These are phyloP conservation scores for Metarhizium guizhouense DNA, from an alignment of 2,329 filamentous ascomycete species.

Conservation along the genomic window DNA sequence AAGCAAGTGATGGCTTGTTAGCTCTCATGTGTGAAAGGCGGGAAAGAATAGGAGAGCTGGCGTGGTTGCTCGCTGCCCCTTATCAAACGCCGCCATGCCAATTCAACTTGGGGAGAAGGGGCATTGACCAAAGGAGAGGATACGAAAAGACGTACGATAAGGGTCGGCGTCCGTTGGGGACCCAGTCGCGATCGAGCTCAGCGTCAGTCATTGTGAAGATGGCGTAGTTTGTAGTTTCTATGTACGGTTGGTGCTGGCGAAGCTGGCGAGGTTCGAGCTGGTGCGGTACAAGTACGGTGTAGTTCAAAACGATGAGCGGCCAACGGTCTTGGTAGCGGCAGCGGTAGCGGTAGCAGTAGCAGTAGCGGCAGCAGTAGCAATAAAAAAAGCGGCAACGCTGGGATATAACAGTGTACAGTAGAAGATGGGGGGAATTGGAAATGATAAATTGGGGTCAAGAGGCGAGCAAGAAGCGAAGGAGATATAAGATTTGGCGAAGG, in stretches of 20 bases:
- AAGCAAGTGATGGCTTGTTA: conserved; percentile 7
- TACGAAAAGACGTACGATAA: conserved; percentile 60
- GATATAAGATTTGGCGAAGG: conserved; percentile 4
- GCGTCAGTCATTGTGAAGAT: conserved; percentile 44
- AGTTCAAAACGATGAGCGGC: neutral
- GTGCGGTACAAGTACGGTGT: neutral
- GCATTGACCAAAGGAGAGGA: neutral
- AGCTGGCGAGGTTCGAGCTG: neutral
- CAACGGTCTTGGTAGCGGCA: neutral
- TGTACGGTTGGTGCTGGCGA: neutral
- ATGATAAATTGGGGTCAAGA: neutral
- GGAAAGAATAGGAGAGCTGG: neutral
- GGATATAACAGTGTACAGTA: neutral
- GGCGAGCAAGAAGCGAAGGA: conserved; percentile 4
- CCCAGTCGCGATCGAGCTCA: conserved; percentile 69
- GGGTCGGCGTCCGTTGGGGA: conserved; percentile 67
- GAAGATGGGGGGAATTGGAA: neutral
- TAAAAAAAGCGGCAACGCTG: neutral
- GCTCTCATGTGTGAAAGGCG: neutral
- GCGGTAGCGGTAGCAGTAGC: neutral
- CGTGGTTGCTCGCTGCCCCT: neutral
- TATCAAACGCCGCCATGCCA: neutral
- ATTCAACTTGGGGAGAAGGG: neutral
- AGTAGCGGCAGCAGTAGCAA: neutral
- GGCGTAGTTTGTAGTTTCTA: conserved; percentile 6